Base-by-base conservation (phyloP, 2,329 filamentous ascomycete species). In the Myriosclerotinia scirpicola region DNA sequence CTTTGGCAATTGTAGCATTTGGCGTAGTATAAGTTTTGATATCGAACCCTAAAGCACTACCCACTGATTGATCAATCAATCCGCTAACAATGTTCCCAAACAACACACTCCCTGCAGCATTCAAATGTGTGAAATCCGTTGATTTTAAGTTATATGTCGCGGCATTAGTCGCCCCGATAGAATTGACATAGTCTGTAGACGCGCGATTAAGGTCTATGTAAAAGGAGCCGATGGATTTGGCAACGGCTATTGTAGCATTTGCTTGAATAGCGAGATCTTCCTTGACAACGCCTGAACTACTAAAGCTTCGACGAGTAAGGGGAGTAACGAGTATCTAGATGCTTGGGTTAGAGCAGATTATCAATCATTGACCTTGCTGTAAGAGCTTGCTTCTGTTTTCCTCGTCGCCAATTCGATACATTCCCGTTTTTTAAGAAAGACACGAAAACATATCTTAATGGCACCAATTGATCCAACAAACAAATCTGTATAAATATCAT, bases 71-170 rank as follows among this genome's bases (percentile, higher is more conserved):
- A 9, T 26, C 26, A 15, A 73, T 67, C 69, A 83, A 72, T 67
- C 78, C 76, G 26, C 78, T 79, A 50, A 83, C 81, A 59, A 84
- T 76, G 42, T 79, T 78, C 4, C 80, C 78, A 74, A 84, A 84
- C 2, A 84, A 76, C 7, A 79, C 72, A 40, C 77, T 78, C 0
- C 81, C 82, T 65, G 76, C 75, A 5, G 73, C 70, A 69, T 82
- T 84, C 62, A 84, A 63, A 76, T 84, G 82, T 5, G 81, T 84
- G 46, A 76, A 72, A 71, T 89, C 87, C 5, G 73, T 76, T 2
- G 77, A 69, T 6, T 72, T 73, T 26, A 78, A 66, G 67, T 83
- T 82, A 65, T 83, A 83, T 38, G 71, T 75, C 38, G 74, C 75
- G 2, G 79, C 79, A 38, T 78, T 76, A 0, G 73, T 67, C n/a